Evolutionary conservation across 2,329 filamentous ascomycete species (phyloP).

Genomic region (Mycosphaerella sp.): DNA sequence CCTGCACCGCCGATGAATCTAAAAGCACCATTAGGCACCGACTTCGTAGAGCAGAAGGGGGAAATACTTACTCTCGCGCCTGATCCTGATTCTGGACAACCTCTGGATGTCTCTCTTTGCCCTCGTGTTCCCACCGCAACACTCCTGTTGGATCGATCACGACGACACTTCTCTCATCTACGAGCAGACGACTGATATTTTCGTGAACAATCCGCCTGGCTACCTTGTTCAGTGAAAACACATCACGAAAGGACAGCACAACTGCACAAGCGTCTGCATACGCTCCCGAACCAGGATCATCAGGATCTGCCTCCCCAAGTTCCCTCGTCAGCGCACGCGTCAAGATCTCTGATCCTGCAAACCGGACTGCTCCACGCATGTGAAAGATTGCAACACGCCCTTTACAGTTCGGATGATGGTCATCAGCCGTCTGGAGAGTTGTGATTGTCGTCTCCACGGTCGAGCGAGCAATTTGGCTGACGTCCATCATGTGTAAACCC

Average conservation of each 20-base stretch:
- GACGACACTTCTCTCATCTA: slow-evolving; percentile 13
- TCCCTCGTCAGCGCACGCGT: slow-evolving; percentile 19
- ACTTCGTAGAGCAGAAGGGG: no score
- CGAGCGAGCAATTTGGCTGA: slow-evolving; percentile 22
- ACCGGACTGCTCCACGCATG: slow-evolving; percentile 22
- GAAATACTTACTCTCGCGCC: slow-evolving; percentile 11
- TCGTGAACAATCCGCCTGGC: slow-evolving; percentile 20
- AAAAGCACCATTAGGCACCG: no score
- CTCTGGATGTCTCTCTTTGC: slow-evolving; percentile 16
- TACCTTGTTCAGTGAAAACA: slow-evolving; percentile 23
- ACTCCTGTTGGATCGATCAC: slow-evolving; percentile 21
- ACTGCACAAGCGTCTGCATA: slow-evolving; percentile 23
- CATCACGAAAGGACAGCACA: slow-evolving; percentile 23
- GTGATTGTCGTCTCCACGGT: slow-evolving; percentile 20
- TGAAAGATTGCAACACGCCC: slow-evolving; percentile 20
- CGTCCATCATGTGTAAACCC: slow-evolving; percentile 25
- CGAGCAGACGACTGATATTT: slow-evolving; percentile 17
- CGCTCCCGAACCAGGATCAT: slow-evolving; percentile 19
- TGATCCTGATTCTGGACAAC: slow-evolving; percentile 17
- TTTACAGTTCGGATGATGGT: slow-evolving; percentile 10
- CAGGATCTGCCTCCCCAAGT: slow-evolving; percentile 13
- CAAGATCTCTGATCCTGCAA: slow-evolving; percentile 21
- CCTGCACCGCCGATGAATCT: slow-evolving; percentile 20
- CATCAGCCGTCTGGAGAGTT: slow-evolving; percentile 10
- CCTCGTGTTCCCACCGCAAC: slow-evolving; percentile 19